Conservation (phyloP, 208 protist genomes). For the Leishmania tarentolae region DNA sequence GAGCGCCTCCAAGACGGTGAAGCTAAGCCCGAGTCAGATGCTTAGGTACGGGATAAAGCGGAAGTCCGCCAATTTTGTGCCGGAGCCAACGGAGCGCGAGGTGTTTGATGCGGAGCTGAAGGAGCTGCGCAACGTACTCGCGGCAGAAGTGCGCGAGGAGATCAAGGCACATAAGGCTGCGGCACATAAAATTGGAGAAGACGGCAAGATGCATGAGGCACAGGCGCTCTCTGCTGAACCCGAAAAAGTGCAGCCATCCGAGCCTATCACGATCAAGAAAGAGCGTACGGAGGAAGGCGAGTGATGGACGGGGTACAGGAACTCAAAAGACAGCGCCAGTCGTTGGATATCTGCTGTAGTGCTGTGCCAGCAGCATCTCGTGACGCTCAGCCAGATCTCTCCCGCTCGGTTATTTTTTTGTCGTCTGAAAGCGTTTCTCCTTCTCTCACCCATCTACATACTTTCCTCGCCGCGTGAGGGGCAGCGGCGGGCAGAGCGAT, state of each 20-base stretch:
- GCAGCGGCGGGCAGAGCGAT: neutral
- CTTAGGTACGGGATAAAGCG: constrained; percentile 75
- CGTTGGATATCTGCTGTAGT: neutral
- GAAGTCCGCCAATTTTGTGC: constrained; percentile 61
- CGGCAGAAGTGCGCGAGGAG: constrained; percentile 33
- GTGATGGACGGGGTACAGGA: neutral
- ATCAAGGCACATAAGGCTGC: constrained; percentile 18
- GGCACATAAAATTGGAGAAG: neutral
- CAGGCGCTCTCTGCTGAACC: neutral
- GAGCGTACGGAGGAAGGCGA: constrained; percentile 21
- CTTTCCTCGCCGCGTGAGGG: neutral
- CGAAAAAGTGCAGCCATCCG: constrained; percentile 21
- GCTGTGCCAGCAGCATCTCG: neutral
- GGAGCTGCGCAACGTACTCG: constrained; percentile 28
- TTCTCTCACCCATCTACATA: neutral
- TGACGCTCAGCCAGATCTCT: neutral
- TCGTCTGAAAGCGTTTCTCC: neutral
- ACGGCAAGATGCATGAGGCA: neutral
- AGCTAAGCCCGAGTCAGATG: constrained; percentile 78
- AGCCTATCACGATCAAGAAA: constrained; percentile 14
- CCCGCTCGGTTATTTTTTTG: neutral
- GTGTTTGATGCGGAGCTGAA: constrained; percentile 50
- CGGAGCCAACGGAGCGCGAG: constrained; percentile 67
- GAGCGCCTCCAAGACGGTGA: constrained; percentile 26
- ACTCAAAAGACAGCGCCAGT: neutral